Percentiles rank a stretch among this genome's conserved stretches.
These are phyloP conservation scores for Colletotrichum ledebouriae DNA, from an alignment of 2,329 filamentous ascomycete species.

Conservation along the genomic window DNA sequence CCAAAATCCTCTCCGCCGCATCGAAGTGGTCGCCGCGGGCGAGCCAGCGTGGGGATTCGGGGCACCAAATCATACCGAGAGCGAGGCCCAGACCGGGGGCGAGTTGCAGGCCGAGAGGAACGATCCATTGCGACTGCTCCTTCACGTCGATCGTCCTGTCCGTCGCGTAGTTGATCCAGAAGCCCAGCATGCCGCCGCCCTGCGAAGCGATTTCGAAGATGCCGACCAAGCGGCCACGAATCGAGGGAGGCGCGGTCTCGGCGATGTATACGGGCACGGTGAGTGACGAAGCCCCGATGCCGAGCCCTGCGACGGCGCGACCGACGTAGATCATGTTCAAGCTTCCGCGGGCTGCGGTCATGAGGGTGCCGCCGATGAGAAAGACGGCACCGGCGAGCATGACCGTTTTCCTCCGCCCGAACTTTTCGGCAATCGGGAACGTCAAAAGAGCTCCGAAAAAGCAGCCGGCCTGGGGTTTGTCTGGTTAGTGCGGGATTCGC, in stretches of 20 bases:
- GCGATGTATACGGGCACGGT: slow-evolving; percentile 60
- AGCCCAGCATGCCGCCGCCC: slow-evolving; percentile 60
- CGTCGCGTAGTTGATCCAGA: slow-evolving; percentile 54
- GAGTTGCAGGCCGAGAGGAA: slow-evolving; percentile 59
- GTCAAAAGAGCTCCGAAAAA: slow-evolving; percentile 56
- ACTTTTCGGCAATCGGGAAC: slow-evolving; percentile 62
- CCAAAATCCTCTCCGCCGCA: slow-evolving; percentile 55
- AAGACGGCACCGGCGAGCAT: slow-evolving; percentile 60
- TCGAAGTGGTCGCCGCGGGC: slow-evolving; percentile 54
- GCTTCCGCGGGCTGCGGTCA: slow-evolving; percentile 51
- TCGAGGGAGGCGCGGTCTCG: slow-evolving; percentile 61
- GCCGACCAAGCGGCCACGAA: slow-evolving; percentile 64
- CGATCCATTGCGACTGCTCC: slow-evolving; percentile 53
- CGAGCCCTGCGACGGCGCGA: slow-evolving; percentile 65
- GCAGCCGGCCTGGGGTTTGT: slow-evolving; percentile 53
- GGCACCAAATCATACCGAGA: slow-evolving; percentile 51
- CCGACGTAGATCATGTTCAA: slow-evolving; percentile 60
- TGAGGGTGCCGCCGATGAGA: slow-evolving; percentile 52
- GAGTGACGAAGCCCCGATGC: slow-evolving; percentile 64
- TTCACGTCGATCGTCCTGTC: slow-evolving; percentile 41
- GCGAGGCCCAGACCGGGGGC: slow-evolving; percentile 55
- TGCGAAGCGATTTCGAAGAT: slow-evolving; percentile 65
- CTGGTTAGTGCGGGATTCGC: background rate
- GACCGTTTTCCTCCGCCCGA: slow-evolving; percentile 61
- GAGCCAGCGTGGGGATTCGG: slow-evolving; percentile 56